Evolutionary conservation across 768 basidiomycete genomes (phyloP), one percentile per base, ranked within the genome.

Genomic region (Coprinopsis sp.): DNA sequence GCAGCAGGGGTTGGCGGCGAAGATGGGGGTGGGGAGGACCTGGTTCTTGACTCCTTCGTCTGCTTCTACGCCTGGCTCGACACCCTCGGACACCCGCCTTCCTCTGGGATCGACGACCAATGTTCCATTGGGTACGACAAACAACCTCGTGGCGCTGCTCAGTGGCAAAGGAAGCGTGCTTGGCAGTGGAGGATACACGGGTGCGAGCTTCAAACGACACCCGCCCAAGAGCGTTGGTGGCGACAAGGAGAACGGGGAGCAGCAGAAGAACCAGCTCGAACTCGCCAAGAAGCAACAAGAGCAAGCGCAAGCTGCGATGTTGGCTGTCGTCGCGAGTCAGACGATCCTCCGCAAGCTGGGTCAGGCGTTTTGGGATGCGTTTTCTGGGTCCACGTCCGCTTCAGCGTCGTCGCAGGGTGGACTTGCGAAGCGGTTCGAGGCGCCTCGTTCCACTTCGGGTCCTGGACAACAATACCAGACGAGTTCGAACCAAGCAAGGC

Each of bases 331-430:
- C 51, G 90, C 88, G 7, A 79, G 79, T 37, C 83, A 90, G 66
- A 92, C 91, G 1, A 66, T 94, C 24, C 53, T 87, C 42, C 67
- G 70, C 57, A 82, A 81, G 58, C 72, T 93, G 25, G 82, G 86
- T 4, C 62, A 69, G 18, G 87, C 90, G 34, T 92, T 93, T 68
- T 88, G 90, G 86, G 89, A 91, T 52, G 91, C 91, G 13, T 93
- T 93, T 65, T 74, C 82, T n/a, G 83, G 82, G 0, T 48, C 63
- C 14, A 60, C 66, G 25, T 31, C 30, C 30, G 30, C 25, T 28
- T 42, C 40, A 4, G 7, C 27, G 40, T 29, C 27, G 27, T 6
- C 27, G 24, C 6, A 6, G 40, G 14, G n/a, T n/a, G n/a, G n/a
- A n/a, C n/a, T n/a, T n/a, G n/a, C n/a, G n/a, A n/a, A n/a, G n/a